Evolutionary conservation across 805 yeast species (phyloP).

Genomic region (Metschnikowia sp.): DNA sequence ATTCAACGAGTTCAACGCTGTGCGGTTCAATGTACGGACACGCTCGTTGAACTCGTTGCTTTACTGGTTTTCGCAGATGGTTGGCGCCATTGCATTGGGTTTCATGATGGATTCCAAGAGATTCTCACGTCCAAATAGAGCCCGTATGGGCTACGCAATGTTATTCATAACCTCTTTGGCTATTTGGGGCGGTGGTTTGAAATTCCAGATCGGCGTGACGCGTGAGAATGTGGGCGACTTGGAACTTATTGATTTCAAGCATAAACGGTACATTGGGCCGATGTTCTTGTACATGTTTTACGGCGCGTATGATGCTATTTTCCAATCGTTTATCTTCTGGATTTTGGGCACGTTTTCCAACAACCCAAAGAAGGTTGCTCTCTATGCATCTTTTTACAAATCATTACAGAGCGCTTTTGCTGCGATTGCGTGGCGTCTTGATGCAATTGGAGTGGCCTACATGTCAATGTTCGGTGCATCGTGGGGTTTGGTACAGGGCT

Average conservation of each 20-base stretch:
- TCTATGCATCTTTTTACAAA: conserved; percentile 62
- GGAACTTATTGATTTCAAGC: conserved; percentile 44
- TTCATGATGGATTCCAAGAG: conserved; percentile 42
- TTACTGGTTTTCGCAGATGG: conserved; percentile 59
- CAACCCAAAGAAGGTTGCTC: conserved; percentile 51
- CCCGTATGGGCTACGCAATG: conserved; percentile 42
- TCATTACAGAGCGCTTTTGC: conserved; percentile 64
- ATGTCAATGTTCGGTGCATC: conserved; percentile 44
- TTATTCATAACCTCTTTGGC: conserved; percentile 40
- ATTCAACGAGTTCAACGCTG: conserved; percentile 55
- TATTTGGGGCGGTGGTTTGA: conserved; percentile 60
- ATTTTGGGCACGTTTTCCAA: conserved; percentile 57
- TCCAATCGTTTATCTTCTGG: conserved; percentile 59
- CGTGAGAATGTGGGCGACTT: conserved; percentile 32
- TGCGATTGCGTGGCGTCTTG: conserved; percentile 58
- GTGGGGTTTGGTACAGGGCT: conserved; percentile 50
- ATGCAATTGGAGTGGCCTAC: conserved; percentile 38
- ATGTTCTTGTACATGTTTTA: conserved; percentile 61
- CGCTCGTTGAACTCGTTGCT: conserved; percentile 59
- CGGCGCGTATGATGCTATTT: conserved; percentile 58
- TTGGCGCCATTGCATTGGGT: conserved; percentile 53
- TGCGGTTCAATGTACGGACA: conserved; percentile 54
- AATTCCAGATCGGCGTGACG: conserved; percentile 42
- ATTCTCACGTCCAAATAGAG: conserved; percentile 44
- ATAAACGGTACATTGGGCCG: conserved; percentile 50